Conservation (phyloP, 495 filamentous ascomycete genomes). For the Aspergillus homomorphus region DNA sequence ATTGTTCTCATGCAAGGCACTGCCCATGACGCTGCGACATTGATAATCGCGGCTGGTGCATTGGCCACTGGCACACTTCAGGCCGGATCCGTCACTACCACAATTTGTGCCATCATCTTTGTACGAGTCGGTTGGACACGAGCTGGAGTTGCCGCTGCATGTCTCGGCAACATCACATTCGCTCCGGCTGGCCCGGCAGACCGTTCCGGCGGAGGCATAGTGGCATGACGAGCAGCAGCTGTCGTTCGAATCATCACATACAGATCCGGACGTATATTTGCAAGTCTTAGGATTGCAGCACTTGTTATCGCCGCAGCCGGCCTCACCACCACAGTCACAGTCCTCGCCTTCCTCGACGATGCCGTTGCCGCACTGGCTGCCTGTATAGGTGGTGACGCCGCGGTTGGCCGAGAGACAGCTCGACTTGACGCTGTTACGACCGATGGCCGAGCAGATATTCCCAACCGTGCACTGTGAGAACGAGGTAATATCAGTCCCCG, state of each 20-base stretch:
- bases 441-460: slow-evolving; percentile 91
- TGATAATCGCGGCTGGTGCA: slow-evolving; percentile 91
- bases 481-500: slow-evolving; percentile 61
- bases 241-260: slow-evolving; percentile 89
- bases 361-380: slow-evolving; percentile 89
- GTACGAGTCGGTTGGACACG: slow-evolving; percentile 70
- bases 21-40: slow-evolving; percentile 83
- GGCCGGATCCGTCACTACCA: slow-evolving; percentile 49
- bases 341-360: slow-evolving; percentile 94
- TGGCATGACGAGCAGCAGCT: slow-evolving; percentile 84
- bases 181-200: slow-evolving; percentile 78
- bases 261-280: slow-evolving; percentile 71
- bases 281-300: slow-evolving; percentile 90
- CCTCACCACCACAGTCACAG: slow-evolving; percentile 85
- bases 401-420: slow-evolving; percentile 78
- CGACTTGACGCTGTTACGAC: slow-evolving; percentile 71
- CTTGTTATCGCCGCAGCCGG: slow-evolving; percentile 64
- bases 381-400: slow-evolving; percentile 79
- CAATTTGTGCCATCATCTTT: slow-evolving; percentile 69
- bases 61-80: slow-evolving; percentile 89
- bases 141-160: slow-evolving; percentile 69
- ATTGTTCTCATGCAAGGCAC: slow-evolving; percentile 68
- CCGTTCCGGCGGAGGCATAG: slow-evolving; percentile 58
- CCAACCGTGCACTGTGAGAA: slow-evolving; percentile 90
- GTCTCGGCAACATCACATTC: slow-evolving; percentile 80